Percentiles rank a stretch among this genome's conserved stretches.
Conservation (phyloP, 306 rosid species). For the Rubus idaeus region DNA sequence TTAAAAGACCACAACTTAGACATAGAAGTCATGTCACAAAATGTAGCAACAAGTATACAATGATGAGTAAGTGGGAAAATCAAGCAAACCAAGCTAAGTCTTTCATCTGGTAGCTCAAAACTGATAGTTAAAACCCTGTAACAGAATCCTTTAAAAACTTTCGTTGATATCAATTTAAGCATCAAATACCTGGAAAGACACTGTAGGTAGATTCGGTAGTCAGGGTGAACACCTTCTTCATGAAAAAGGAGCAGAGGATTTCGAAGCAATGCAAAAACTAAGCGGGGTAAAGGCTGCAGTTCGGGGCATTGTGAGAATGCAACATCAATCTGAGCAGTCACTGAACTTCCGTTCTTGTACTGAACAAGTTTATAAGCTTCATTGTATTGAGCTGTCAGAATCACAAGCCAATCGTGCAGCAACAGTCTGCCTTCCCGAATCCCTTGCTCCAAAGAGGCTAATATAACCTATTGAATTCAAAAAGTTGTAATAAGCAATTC, state of each 20-base stretch:
- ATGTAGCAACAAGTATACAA: background rate
- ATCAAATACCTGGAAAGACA: conserved; percentile 82
- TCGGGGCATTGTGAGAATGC: conserved; percentile 92
- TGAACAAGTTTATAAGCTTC: conserved; percentile 71
- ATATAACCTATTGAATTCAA: conserved; percentile 59
- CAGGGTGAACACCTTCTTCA: conserved; percentile 98
- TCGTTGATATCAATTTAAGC: background rate
- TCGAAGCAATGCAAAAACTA: conserved; percentile 88
- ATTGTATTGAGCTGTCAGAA: conserved; percentile 89
- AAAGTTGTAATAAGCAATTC: conserved; percentile 1
- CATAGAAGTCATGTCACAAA: background rate
- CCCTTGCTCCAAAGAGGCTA: conserved; percentile 94
- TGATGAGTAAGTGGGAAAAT: background rate
- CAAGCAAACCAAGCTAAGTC: background rate
- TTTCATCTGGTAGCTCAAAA: conserved; percentile 10
- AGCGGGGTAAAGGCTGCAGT: conserved; percentile 77
- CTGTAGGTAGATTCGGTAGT: conserved; percentile 87
- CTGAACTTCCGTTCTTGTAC: conserved; percentile 61
- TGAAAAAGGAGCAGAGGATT: conserved; percentile 91
- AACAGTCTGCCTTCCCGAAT: conserved; percentile 92
- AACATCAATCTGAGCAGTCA: conserved; percentile 73
- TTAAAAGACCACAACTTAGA: background rate
- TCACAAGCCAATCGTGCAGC: conserved; percentile 98
- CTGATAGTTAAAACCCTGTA: conserved; percentile 2
- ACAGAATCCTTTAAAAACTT: background rate